A percentile compares a stretch with the other conserved stretches of the same genome.
phyloP scores from a whole-genome alignment of 306 rosid genomes.

The Vicia faba region DNA sequence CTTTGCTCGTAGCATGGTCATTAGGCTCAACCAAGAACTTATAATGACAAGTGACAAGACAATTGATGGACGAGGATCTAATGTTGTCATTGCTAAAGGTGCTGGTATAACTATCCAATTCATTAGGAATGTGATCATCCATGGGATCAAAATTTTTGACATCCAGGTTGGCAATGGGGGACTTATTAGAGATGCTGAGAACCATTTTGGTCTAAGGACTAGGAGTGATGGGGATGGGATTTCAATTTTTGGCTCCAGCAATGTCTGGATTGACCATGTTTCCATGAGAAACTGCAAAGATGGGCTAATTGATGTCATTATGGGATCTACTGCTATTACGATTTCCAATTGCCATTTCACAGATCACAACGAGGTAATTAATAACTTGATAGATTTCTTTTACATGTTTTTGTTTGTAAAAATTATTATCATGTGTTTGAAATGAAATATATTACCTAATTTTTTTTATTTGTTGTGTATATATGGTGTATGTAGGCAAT shows the following conservation, averaged over 20 bases:
- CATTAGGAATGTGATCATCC: constrained; percentile 65
- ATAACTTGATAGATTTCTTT: no score
- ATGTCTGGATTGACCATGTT: no score
- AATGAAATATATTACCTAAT: not conserved
- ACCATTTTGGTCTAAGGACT: constrained; percentile 61
- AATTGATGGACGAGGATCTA: constrained; percentile 73
- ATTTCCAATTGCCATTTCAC: constrained; percentile 86
- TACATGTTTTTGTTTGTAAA: not conserved
- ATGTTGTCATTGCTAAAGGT: constrained; percentile 52
- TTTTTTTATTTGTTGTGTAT: not conserved
- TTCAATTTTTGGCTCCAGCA: no score
- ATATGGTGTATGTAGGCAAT: constrained; percentile 56
- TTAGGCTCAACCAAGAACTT: no score
- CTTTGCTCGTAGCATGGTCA: no score
- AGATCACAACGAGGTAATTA: constrained; percentile 61
- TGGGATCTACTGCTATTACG: constrained; percentile 71
- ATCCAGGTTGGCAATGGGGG: constrained; percentile 54
- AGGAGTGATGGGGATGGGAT: constrained; percentile 42
- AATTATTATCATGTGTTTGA: not conserved
- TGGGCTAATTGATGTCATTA: no score
- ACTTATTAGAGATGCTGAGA: constrained; percentile 49
- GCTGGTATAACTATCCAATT: constrained; percentile 74
- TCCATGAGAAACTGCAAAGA: no score
- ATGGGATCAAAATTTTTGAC: constrained; percentile 53
- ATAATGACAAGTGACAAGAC: constrained; percentile 51